A percentile compares a stretch with the other conserved stretches of the same genome.
Evolutionary conservation across 345 rosid genomes (phyloP).

Genomic region (Eucalyptus decipiens): DNA sequence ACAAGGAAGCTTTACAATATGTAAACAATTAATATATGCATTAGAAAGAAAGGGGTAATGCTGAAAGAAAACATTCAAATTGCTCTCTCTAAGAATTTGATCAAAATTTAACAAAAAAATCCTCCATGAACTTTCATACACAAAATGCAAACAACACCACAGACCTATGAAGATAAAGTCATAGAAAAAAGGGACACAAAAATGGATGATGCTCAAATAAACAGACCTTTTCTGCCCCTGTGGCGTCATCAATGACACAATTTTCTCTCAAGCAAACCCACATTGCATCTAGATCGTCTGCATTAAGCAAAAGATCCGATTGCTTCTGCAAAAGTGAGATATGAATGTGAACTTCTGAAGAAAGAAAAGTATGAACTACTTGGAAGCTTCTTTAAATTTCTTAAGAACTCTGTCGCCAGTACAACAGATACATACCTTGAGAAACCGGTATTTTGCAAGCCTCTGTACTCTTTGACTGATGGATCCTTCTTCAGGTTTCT

Average conservation of each 20-base stretch:
- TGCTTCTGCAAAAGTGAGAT: constrained; percentile 64
- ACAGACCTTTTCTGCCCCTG: constrained; percentile 96
- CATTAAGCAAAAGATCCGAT: constrained; percentile 88
- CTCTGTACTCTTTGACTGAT: constrained; percentile 90
- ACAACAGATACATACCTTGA: constrained; percentile 37
- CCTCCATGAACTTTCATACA: background rate
- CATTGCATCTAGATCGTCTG: constrained; percentile 98
- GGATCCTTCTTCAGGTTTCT: constrained; percentile 99
- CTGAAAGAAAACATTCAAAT: background rate
- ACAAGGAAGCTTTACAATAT: background rate
- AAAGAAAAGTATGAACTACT: background rate
- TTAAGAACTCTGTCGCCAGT: background rate
- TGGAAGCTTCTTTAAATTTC: background rate
- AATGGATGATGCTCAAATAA: background rate
- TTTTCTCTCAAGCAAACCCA: constrained; percentile 99
- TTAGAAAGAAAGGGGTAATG: background rate
- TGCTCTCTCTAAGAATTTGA: background rate
- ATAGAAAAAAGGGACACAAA: background rate
- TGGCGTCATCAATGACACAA: constrained; percentile 97
- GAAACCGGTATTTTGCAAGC: constrained; percentile 87
- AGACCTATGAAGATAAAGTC: background rate
- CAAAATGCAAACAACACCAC: background rate
- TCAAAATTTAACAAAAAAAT: background rate
- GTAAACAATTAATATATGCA: background rate
- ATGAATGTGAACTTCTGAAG: background rate